Conservation (phyloP, 305 asterid genomes). For the Salvia sclarea region DNA sequence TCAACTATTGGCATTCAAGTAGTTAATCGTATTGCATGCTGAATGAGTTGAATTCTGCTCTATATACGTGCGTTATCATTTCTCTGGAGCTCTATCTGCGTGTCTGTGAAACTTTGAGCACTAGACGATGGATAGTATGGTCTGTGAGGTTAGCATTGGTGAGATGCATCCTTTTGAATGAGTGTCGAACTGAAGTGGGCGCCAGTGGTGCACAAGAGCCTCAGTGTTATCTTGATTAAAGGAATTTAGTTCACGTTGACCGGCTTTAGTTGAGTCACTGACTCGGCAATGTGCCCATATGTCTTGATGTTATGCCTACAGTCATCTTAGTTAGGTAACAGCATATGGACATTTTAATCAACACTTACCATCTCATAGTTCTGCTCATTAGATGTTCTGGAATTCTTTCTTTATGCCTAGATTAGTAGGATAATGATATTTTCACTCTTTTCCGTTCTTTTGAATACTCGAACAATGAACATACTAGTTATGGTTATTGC, state of each 20-base stretch:
- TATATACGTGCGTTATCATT: conserved; percentile 15
- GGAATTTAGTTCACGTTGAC: conserved; percentile 21
- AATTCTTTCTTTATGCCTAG: conserved; percentile 20
- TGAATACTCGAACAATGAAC: conserved; percentile 15
- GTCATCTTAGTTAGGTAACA: conserved; percentile 18
- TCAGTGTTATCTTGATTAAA: background rate
- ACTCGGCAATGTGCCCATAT: conserved; percentile 8
- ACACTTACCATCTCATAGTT: background rate
- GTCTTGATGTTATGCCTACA: conserved; percentile 21
- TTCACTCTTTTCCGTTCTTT: conserved; percentile 2
- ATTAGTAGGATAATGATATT: background rate
- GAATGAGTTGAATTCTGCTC: conserved; percentile 33
- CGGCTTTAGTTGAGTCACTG: conserved; percentile 24
- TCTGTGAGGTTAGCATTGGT: conserved; percentile 7
- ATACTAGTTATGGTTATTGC: conserved; percentile 19
- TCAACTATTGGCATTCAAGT: conserved; percentile 26
- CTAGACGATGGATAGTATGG: conserved; percentile 4
- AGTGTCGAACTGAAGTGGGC: background rate
- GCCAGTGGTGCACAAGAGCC: background rate
- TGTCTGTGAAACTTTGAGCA: conserved; percentile 23
- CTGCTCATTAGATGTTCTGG: conserved; percentile 14
- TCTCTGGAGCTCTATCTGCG: conserved; percentile 25
- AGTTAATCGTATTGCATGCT: conserved; percentile 36
- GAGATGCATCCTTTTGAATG: background rate
- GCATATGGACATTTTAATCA: conserved; percentile 19